Evolutionary conservation across 1,139 yeast genomes (phyloP), one percentile per base, ranked within the genome.

Genomic region (Meyerozyma carpophila): DNA sequence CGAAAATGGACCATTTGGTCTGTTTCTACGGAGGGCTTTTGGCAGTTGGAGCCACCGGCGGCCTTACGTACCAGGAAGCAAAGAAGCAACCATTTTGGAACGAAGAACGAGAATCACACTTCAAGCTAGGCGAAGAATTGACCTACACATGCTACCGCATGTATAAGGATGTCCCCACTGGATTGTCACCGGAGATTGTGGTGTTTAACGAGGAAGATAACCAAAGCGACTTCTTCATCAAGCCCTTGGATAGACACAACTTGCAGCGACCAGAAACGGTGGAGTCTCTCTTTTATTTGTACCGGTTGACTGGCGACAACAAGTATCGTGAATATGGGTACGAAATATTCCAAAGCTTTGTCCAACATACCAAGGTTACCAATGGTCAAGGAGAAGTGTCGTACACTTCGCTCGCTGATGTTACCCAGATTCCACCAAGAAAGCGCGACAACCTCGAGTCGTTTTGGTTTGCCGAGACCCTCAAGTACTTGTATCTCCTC

Each of bases 181-280:
- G 96, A 0, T 70, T 91, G 45, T 72, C 95, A 0, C 96, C 98
- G 0, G 97, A 90, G 60, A 89, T 87, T 61, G 97, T 79, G 14
- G 85, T 84, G 3, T 91, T 91, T 70, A 84, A 84, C 62, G 68
- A 55, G 6, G 67, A 63, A 43, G 51, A 54, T 8, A 56, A 56
- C 13, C 50, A 61, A 2, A 46, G 52, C 13, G 95, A 87, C 58
- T 87, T 89, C 61, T 61, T 55, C 50, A 83, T 89, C 54, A 86
- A 87, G 58, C 81, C 81, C 5, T 62, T 67, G 25, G 97, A 91
- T 59, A 77, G 75, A 45, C 96, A 90, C 61, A 89, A 89, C 61
- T 67, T 90, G 50, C 97, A 90, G 66, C 78, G 97, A 52, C 97
- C 98, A 1, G 98, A 91, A 61, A 88, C 97, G 0, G 95, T 90